Percentiles rank a stretch among this genome's conserved stretches.
Evolutionary conservation across 2,329 filamentous ascomycete genomes (phyloP).

Genomic region (Phaeomoniella chlamydospora): DNA sequence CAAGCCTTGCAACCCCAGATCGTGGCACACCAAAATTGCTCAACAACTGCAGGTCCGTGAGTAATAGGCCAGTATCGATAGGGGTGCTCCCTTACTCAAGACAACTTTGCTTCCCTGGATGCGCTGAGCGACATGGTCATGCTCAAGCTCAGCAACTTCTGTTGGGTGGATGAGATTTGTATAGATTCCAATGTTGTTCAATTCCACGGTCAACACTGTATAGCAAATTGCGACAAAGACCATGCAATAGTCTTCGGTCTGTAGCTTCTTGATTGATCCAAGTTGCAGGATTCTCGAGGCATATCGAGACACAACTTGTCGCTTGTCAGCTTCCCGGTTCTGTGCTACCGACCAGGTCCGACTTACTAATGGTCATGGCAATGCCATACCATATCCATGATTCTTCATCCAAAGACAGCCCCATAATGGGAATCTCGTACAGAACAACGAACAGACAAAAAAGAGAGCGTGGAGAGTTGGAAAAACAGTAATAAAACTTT

Average conservation of each 20-base stretch:
- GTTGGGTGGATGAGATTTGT: neutral
- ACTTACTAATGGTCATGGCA: neutral
- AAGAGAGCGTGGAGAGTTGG: no score
- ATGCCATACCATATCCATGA: neutral
- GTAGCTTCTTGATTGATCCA: constrained; percentile 1
- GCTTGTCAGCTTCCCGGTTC: neutral
- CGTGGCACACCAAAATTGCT: constrained; percentile 6
- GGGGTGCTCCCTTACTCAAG: constrained; percentile 46
- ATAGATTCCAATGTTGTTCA: neutral
- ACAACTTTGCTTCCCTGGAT: constrained; percentile 46
- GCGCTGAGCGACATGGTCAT: constrained; percentile 15
- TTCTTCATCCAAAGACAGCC: neutral
- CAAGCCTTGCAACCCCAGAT: constrained; percentile 39
- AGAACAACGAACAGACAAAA: no score
- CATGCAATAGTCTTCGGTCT: constrained; percentile 1
- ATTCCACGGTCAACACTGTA: neutral
- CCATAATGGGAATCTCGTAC: neutral
- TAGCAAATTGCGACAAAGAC: neutral
- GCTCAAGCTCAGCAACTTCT: neutral
- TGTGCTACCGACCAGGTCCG: neutral
- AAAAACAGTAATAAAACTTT: no score
- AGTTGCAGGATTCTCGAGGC: neutral
- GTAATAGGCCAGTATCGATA: constrained; percentile 28
- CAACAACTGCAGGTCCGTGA: constrained; percentile 20
- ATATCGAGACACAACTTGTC: neutral